Evolutionary conservation across 1,284 basidiomycete genomes (phyloP).

Genomic region (Ceratobasidium sp.): DNA sequence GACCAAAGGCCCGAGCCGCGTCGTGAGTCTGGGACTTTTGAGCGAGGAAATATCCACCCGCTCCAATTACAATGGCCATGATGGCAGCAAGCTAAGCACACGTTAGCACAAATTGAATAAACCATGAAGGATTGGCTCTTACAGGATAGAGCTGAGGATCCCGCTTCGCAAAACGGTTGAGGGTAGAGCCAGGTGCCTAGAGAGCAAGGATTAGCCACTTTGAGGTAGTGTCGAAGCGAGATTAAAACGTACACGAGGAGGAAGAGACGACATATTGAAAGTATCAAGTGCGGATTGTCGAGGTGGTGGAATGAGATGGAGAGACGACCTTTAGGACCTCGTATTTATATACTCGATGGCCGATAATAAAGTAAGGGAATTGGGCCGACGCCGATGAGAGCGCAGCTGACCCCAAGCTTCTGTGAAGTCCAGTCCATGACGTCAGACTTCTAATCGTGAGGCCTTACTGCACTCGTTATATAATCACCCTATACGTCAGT

Average conservation of each 20-base stretch:
- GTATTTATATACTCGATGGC: slow-evolving; percentile 24
- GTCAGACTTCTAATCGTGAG: slow-evolving; percentile 18
- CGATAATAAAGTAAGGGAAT: neutral
- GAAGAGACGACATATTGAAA: slow-evolving; percentile 34
- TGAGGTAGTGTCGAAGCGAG: no score
- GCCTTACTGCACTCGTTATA: neutral
- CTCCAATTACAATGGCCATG: slow-evolving; percentile 33
- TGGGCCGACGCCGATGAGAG: slow-evolving; percentile 21
- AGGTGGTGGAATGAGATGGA: slow-evolving; percentile 8
- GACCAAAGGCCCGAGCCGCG: slow-evolving; percentile 35
- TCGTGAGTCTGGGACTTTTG: slow-evolving; percentile 40
- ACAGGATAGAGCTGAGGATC: slow-evolving; percentile 48
- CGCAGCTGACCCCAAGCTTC: slow-evolving; percentile 30
- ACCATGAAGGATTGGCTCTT: neutral
- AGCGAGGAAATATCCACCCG: slow-evolving; percentile 41
- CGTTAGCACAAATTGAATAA: neutral
- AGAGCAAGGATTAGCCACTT: neutral
- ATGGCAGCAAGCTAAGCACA: slow-evolving; percentile 31
- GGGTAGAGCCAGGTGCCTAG: slow-evolving; percentile 33
- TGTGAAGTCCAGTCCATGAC: slow-evolving; percentile 22
- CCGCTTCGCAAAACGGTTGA: slow-evolving; percentile 47
- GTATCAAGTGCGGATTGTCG: neutral
- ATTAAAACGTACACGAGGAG: slow-evolving; percentile 34
- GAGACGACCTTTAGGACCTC: neutral
- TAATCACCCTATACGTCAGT: slow-evolving; percentile 12